Evolutionary conservation across 257 asterid genomes (phyloP).

Genomic region (Mentha longifolia): DNA sequence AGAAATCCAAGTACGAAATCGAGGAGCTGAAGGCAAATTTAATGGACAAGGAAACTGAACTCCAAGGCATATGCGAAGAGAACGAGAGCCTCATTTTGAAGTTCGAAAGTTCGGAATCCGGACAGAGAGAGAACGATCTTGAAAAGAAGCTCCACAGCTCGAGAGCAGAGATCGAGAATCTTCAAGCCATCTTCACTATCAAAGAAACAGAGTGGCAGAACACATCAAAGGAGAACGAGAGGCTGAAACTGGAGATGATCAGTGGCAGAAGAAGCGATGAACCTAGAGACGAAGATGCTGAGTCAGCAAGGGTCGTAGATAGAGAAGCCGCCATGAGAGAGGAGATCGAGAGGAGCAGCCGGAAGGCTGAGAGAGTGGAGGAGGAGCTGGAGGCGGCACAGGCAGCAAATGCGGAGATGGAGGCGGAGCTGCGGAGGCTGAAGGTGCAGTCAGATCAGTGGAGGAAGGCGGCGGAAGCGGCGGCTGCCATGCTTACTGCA

Average conservation of each 20-base stretch:
- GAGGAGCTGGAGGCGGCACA: constrained; percentile 82
- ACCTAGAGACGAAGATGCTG: constrained; percentile 35
- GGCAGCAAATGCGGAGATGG: constrained; percentile 75
- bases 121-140: constrained; percentile 45
- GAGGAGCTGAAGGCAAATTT: constrained; percentile 84
- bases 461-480: constrained; percentile 98
- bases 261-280: constrained; percentile 36
- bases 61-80: constrained; percentile 88
- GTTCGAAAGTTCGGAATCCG: constrained; percentile 44
- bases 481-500: constrained; percentile 79
- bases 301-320: constrained; percentile 61
- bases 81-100: constrained; percentile 59
- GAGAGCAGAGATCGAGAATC: constrained; percentile 40
- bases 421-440: constrained; percentile 70
- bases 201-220: constrained; percentile 57
- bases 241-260: constrained; percentile 47
- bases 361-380: constrained; percentile 46
- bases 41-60: constrained; percentile 89
- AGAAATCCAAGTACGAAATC: constrained; percentile 48
- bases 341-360: constrained; percentile 69
- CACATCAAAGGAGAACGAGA: constrained; percentile 55
- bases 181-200: constrained; percentile 51
- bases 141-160: constrained; percentile 58
- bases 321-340: constrained; percentile 64
- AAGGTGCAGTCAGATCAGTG: constrained; percentile 96